A percentile compares a stretch with the other conserved stretches of the same genome.
Conservation (phyloP, 768 basidiomycete genomes). For the Lactifluus volemus region DNA sequence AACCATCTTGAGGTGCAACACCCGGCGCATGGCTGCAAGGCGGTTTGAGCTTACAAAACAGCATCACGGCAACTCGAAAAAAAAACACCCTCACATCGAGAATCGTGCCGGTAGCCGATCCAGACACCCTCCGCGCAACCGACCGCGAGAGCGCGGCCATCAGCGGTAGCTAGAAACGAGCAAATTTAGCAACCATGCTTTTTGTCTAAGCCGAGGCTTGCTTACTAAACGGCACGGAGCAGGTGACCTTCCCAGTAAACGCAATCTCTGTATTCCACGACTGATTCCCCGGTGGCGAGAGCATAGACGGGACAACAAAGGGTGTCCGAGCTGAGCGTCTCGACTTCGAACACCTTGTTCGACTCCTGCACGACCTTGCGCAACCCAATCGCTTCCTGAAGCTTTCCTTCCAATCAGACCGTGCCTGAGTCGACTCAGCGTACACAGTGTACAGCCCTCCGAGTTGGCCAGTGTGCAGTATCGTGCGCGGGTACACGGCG, state of each 20-base stretch:
- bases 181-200: too few relatives aligned
- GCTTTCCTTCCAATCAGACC: slow-evolving; percentile 85
- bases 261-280: slow-evolving; percentile 62
- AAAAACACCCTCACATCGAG: slow-evolving; percentile 58
- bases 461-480: slow-evolving; percentile 81
- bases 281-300: slow-evolving; percentile 32
- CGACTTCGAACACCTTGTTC: slow-evolving; percentile 91
- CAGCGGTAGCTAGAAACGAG: slow-evolving; percentile 55
- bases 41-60: slow-evolving; percentile 1
- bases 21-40: slow-evolving; percentile 73
- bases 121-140: slow-evolving; percentile 95
- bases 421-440: slow-evolving; percentile 67
- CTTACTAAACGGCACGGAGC: slow-evolving; percentile 86
- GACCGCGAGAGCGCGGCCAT: slow-evolving; percentile 80
- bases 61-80: neutral
- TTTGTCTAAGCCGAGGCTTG: too few relatives aligned
- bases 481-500: slow-evolving; percentile 77
- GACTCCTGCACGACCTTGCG: slow-evolving; percentile 85
- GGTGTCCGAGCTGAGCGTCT: slow-evolving; percentile 81
- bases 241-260: slow-evolving; percentile 81
- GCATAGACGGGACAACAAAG: slow-evolving; percentile 70
- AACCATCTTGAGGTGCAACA: slow-evolving; percentile 87
- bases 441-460: slow-evolving; percentile 85
- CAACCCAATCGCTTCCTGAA: slow-evolving; percentile 81
- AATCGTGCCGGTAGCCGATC: slow-evolving; percentile 88